Evolutionary conservation across 2,329 filamentous ascomycete species (phyloP), one percentile per base, ranked within the genome.

Genomic region (Paradendryphiella salina): DNA sequence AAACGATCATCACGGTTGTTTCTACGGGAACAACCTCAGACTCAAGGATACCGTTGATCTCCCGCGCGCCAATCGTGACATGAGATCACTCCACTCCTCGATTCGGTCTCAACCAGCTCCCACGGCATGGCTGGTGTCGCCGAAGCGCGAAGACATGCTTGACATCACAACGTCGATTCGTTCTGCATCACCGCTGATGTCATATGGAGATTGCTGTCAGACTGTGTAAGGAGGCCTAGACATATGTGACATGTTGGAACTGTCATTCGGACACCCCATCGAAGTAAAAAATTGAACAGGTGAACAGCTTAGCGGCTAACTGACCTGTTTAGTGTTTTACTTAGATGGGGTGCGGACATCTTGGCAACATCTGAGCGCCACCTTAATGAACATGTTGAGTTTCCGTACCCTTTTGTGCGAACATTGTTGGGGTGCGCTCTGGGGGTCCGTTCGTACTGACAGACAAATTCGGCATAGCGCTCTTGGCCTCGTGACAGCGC

Each of bases 41-140:
- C 37, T 23, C 58, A 50, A 38, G 49, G 54, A 52, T 54, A 49
- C 47, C 59, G 57, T 47, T 44, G 49, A 57, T 60, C 54, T 51
- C 52, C 54, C 54, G 49, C 37, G 34, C 42, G 37, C 45, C 33
- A 48, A 50, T 57, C 56, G 49, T 37, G 54, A 44, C 21, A 54
- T 38, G 33, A 41, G 14, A 51, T 51, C 29, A 41, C 42, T 40
- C 47, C 35, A 50, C 44, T 43, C 20, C 20, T 42, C 47, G 42
- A 31, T 43, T 35, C 26, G 23, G 17, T 34, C 37, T 23, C 18
- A 26, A 36, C 43, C 32, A 20, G 29, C 18, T 26, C 41, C 39
- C 26, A 14, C 36, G 20, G 41, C 36, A 39, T 50, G 51, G 51
- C 51, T 46, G 46, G 51, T 31, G 31, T 35, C 36, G 28, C 34